These are phyloP conservation scores for Benincasa hispida DNA, from an alignment of 306 rosid species.

Conservation along the genomic window DNA sequence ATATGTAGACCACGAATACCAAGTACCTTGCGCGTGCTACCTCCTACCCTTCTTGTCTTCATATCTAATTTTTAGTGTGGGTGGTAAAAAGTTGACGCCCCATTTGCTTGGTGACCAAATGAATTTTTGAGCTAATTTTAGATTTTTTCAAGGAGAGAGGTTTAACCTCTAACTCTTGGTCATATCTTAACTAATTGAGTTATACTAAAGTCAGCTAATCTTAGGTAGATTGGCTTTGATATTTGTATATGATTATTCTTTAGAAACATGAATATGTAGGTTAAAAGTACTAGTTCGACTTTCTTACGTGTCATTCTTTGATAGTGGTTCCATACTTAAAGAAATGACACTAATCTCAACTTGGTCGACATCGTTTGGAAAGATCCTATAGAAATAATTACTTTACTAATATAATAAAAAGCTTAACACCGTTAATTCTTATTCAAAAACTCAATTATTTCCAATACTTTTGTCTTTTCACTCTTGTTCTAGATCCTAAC, in stretches of 20 bases:
- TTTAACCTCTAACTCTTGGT: too few relatives aligned
- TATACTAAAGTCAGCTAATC: too few relatives aligned
- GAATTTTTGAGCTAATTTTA: background rate
- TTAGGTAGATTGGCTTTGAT: too few relatives aligned
- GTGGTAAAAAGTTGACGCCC: background rate
- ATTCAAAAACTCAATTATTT: background rate
- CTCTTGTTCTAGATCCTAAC: background rate
- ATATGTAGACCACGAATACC: background rate
- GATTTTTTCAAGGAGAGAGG: background rate
- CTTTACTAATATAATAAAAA: background rate
- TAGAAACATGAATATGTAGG: background rate
- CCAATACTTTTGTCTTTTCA: background rate
- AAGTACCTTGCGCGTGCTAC: slow-evolving; percentile 3
- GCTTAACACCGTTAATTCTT: background rate
- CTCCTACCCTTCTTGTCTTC: background rate
- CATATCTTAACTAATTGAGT: too few relatives aligned
- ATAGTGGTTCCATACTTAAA: background rate
- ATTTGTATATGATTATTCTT: background rate
- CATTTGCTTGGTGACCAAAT: background rate
- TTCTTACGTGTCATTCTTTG: background rate
- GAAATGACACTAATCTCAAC: background rate
- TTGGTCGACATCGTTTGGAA: background rate
- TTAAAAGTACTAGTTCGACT: background rate
- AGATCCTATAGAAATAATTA: too few relatives aligned
- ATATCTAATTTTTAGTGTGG: background rate